Conservation (phyloP, 1,284 basidiomycete genomes). For the Fomitopsis schrenkii region DNA sequence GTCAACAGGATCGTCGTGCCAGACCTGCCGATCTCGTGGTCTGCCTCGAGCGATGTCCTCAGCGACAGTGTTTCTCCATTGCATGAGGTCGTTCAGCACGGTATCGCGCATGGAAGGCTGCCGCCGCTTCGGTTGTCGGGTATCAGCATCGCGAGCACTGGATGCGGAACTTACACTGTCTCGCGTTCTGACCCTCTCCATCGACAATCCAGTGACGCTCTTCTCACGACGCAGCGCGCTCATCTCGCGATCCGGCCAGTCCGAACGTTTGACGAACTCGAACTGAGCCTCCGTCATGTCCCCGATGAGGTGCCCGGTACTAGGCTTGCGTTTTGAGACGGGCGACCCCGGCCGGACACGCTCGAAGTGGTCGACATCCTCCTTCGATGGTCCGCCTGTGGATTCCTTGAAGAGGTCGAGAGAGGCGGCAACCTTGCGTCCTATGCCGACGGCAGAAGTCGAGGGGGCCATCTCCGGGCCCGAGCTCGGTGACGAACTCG, state of each 20-base stretch:
- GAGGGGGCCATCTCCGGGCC: slow-evolving; percentile 16
- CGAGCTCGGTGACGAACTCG: slow-evolving; percentile 36
- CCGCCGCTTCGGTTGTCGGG: slow-evolving; percentile 30
- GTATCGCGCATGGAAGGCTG: slow-evolving; percentile 36
- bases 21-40: slow-evolving; percentile 41
- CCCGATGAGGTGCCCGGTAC: slow-evolving; percentile 40
- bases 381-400: slow-evolving; percentile 37
- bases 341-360: slow-evolving; percentile 25
- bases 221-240: slow-evolving; percentile 63
- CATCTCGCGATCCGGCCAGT: slow-evolving; percentile 74
- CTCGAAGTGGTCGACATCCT: slow-evolving; percentile 32
- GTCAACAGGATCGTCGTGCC: slow-evolving; percentile 18
- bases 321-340: slow-evolving; percentile 33
- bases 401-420: slow-evolving; percentile 79
- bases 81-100: slow-evolving; percentile 38
- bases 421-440: slow-evolving; percentile 76
- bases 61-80: slow-evolving; percentile 46
- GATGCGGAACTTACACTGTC: slow-evolving; percentile 36
- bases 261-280: slow-evolving; percentile 76
- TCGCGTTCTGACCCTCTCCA: slow-evolving; percentile 50
- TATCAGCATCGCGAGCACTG: slow-evolving; percentile 30
- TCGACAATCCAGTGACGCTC: slow-evolving; percentile 43
- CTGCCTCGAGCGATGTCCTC: slow-evolving; percentile 52
- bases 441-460: slow-evolving; percentile 47
- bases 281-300: slow-evolving; percentile 64